These are phyloP conservation scores for Serendipita sp. DNA, from an alignment of 768 basidiomycete species.

Conservation along the genomic window DNA sequence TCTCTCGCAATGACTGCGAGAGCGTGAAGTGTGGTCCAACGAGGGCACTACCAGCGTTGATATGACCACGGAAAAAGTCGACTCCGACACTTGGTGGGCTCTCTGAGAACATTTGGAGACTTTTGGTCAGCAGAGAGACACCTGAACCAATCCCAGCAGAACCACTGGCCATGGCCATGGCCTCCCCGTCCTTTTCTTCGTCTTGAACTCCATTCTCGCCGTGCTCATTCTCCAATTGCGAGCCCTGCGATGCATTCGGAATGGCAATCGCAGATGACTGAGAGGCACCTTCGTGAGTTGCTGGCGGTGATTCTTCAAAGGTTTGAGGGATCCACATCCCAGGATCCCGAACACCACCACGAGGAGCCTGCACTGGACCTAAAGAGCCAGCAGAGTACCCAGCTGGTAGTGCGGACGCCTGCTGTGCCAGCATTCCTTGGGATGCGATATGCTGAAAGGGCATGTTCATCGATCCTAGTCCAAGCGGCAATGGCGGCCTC, in stretches of 20 bases:
- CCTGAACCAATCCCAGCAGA: neutral
- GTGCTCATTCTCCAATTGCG: neutral
- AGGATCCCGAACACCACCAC: neutral
- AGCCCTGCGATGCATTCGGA: neutral
- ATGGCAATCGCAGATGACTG: neutral
- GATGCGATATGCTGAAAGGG: conserved; percentile 32
- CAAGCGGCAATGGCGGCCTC: conserved; percentile 23
- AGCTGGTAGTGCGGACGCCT: neutral
- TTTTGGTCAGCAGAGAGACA: neutral
- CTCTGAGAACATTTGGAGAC: conserved; percentile 5
- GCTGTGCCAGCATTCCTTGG: conserved; percentile 13
- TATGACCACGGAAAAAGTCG: neutral
- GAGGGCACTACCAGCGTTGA: neutral
- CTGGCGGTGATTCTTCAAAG: neutral
- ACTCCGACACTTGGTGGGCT: neutral
- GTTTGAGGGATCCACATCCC: neutral
- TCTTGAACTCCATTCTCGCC: neutral
- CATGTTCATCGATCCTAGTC: conserved; percentile 35
- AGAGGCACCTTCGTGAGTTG: neutral
- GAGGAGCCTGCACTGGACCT: neutral
- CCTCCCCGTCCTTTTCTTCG: neutral
- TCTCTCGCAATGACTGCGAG: neutral
- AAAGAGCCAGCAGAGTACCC: neutral
- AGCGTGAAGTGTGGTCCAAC: conserved; percentile 1
- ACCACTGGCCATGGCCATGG: neutral